Conservation (phyloP, 1,139 yeast genomes). For the Sugiyamaella castrensis region DNA sequence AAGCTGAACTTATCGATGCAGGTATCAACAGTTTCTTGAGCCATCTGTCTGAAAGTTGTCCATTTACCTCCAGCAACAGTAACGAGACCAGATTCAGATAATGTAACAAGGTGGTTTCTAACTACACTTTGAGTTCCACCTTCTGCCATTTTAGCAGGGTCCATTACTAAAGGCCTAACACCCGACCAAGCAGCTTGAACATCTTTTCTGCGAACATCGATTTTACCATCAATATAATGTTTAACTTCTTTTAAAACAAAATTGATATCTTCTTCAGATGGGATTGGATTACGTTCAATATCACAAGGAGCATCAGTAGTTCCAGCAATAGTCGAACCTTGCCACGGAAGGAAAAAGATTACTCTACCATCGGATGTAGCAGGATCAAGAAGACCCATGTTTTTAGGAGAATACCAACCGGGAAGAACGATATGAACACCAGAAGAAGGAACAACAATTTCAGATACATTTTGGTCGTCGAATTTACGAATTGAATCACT, state of each 20-base stretch:
- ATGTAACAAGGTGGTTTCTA: slow-evolving; percentile 79
- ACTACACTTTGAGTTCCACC: slow-evolving; percentile 74
- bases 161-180: slow-evolving; percentile 89
- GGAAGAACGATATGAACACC: slow-evolving; percentile 94
- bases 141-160: slow-evolving; percentile 64
- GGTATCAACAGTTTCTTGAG: slow-evolving; percentile 85
- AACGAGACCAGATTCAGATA: slow-evolving; percentile 69
- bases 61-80: slow-evolving; percentile 97
- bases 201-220: slow-evolving; percentile 86
- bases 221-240: slow-evolving; percentile 69
- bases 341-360: slow-evolving; percentile 97
- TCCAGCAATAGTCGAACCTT: slow-evolving; percentile 94
- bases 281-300: slow-evolving; percentile 61
- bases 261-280: slow-evolving; percentile 84
- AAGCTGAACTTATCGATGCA: slow-evolving; percentile 55
- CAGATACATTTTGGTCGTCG: slow-evolving; percentile 59
- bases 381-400: slow-evolving; percentile 88
- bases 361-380: slow-evolving; percentile 94
- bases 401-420: slow-evolving; percentile 85
- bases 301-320: slow-evolving; percentile 88
- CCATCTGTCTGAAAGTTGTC: slow-evolving; percentile 99
- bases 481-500: slow-evolving; percentile 81
- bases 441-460: slow-evolving; percentile 90
- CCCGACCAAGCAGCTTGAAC: slow-evolving; percentile 97
- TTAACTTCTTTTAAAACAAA: slow-evolving; percentile 86